phyloP scores from a whole-genome alignment of 768 basidiomycete genomes.

The Kwoniella heveanensis region DNA sequence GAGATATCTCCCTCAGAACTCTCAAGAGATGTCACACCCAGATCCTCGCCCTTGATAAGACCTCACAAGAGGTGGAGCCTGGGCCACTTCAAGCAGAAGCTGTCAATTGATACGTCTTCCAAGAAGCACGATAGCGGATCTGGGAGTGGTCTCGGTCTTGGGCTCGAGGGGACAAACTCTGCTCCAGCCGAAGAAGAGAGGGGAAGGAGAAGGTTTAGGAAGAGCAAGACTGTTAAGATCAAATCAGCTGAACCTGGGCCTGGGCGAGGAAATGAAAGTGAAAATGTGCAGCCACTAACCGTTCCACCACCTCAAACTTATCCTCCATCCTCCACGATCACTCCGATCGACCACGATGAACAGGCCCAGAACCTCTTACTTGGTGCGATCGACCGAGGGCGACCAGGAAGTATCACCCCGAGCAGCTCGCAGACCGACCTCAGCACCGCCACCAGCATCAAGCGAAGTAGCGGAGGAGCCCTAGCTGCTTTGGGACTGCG shows the following conservation, averaged over 20 bases:
- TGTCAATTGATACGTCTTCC: constrained; percentile 7
- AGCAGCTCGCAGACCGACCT: constrained; percentile 17
- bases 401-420: constrained; percentile 24
- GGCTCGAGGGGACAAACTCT: constrained; percentile 18
- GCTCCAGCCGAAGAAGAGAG: constrained; percentile 11
- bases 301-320: constrained; percentile 10
- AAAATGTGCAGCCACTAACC: constrained; percentile 13
- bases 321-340: constrained; percentile 5
- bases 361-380: constrained; percentile 61
- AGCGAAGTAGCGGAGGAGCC: constrained; percentile 54
- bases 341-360: constrained; percentile 54
- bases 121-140: neutral
- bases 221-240: constrained; percentile 6
- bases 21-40: constrained; percentile 1
- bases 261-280: constrained; percentile 2
- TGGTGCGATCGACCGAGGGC: constrained; percentile 63
- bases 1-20: constrained; percentile 10
- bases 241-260: neutral
- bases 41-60: neutral
- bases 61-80: constrained; percentile 12
- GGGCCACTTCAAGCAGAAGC: constrained; percentile 4
- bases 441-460: constrained; percentile 11
- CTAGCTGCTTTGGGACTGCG: constrained; percentile 57
- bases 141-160: constrained; percentile 7
- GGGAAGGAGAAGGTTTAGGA: constrained; percentile 8